Conservation (phyloP, 495 filamentous ascomycete genomes). For the Xylaria palmicola region DNA sequence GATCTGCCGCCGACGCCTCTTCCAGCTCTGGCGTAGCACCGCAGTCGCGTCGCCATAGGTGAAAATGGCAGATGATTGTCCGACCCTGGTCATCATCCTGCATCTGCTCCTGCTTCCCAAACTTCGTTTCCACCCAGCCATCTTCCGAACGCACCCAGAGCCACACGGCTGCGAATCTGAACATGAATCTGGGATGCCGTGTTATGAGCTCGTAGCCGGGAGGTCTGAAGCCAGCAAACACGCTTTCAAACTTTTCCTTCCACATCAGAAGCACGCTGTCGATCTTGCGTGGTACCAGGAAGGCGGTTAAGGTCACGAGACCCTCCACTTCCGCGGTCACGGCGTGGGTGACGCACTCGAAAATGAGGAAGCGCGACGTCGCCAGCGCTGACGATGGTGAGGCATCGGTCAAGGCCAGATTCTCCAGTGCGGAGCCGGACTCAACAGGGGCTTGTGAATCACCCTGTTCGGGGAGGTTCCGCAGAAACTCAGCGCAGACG, state of each 20-base stretch:
- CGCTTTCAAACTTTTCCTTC: not conserved
- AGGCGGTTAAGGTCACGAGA: conserved; percentile 19
- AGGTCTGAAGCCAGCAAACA: not conserved
- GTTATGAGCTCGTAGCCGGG: not conserved
- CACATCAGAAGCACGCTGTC: not conserved
- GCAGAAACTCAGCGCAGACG: conserved; percentile 25
- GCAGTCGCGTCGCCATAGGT: conserved; percentile 12
- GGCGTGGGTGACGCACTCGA: conserved; percentile 2
- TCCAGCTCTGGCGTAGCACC: conserved; percentile 17
- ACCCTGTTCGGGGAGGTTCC: conserved; percentile 19
- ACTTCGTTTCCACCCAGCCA: conserved; percentile 2
- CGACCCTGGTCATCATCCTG: not conserved
- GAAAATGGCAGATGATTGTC: conserved; percentile 22
- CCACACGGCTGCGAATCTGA: not conserved
- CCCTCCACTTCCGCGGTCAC: conserved; percentile 9
- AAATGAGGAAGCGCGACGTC: conserved; percentile 13
- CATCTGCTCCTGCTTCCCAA: conserved; percentile 9
- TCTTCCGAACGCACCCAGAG: conserved; percentile 10
- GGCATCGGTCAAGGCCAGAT: conserved; percentile 6
- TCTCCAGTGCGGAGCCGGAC: conserved; percentile 5
- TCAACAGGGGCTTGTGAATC: conserved; percentile 7
- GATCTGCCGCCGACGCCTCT: conserved; percentile 16
- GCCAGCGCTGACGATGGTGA: conserved; percentile 4
- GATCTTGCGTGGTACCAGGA: conserved; percentile 11
- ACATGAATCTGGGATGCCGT: not conserved